Evolutionary conservation across 2,329 filamentous ascomycete species (phyloP).

Genomic region (Ascomycota sp.): DNA sequence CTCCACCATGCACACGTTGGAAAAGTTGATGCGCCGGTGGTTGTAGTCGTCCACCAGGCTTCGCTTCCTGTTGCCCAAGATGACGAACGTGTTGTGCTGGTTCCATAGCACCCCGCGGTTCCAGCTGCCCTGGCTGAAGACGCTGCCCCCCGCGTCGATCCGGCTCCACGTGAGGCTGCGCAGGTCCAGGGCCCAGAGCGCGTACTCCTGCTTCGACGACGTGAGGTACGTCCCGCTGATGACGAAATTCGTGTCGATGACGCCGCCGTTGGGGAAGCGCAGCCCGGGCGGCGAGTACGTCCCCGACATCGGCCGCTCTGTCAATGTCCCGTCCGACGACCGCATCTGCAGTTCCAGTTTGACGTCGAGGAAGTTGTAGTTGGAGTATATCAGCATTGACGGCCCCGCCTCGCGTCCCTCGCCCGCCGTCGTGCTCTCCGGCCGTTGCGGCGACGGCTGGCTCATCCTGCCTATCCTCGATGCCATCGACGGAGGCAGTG

Average conservation of each 20-base stretch:
- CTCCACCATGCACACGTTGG: constrained; percentile 91
- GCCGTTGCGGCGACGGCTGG: too few species aligned
- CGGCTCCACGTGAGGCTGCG: constrained; percentile 80
- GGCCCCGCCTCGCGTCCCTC: constrained; percentile 36
- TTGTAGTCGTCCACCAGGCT: constrained; percentile 97
- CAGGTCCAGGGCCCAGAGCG: constrained; percentile 84
- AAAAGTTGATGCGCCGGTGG: constrained; percentile 91
- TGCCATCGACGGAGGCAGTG: constrained; percentile 46
- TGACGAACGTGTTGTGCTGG: constrained; percentile 83
- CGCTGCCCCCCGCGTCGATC: constrained; percentile 82
- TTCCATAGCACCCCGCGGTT: constrained; percentile 90
- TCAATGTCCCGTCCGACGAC: constrained; percentile 60
- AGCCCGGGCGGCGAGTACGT: constrained; percentile 76
- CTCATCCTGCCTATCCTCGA: constrained; percentile 45
- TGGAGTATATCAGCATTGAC: constrained; percentile 92
- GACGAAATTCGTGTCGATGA: constrained; percentile 91
- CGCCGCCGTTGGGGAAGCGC: constrained; percentile 84
- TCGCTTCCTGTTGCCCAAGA: constrained; percentile 80
- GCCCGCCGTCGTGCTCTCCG: constrained; percentile 21
- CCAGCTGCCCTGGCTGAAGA: constrained; percentile 96
- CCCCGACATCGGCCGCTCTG: constrained; percentile 76
- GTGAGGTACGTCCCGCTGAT: constrained; percentile 95
- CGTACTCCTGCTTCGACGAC: constrained; percentile 95
- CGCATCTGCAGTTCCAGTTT: constrained; percentile 87
- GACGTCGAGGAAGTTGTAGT: constrained; percentile 96